These are phyloP conservation scores for Populus pruinosa DNA, from an alignment of 345 rosid species.

Conservation along the genomic window DNA sequence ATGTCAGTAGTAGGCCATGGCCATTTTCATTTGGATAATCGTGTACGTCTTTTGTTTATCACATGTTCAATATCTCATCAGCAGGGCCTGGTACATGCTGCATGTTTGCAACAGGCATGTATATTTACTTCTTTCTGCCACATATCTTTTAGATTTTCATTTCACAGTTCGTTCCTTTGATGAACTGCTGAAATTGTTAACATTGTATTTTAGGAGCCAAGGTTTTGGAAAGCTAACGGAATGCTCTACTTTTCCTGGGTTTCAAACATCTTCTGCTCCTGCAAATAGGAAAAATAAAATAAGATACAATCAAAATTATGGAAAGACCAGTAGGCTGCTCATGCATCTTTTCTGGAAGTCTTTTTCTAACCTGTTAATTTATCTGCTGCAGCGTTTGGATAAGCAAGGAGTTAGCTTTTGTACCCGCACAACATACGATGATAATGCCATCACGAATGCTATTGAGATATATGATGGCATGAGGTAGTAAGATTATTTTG, in stretches of 20 bases:
- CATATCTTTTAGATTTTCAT: neutral
- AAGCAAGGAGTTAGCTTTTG: conserved; percentile 55
- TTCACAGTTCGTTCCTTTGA: neutral
- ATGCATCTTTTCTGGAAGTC: neutral
- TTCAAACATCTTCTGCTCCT: neutral
- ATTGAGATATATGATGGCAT: conserved; percentile 52
- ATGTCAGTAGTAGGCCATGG: too few relatives aligned
- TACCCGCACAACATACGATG: conserved; percentile 50
- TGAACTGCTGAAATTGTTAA: neutral
- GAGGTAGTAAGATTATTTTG: conserved; percentile 33
- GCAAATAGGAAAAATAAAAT: neutral
- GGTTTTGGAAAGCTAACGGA: neutral
- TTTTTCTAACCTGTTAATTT: neutral
- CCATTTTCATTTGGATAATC: too few relatives aligned
- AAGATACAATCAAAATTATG: neutral
- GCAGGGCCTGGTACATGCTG: neutral
- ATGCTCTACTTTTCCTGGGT: neutral
- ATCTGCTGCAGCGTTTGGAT: conserved; percentile 42
- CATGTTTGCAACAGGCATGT: neutral
- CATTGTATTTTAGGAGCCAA: neutral
- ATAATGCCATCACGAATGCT: conserved; percentile 61
- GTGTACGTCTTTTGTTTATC: too few relatives aligned
- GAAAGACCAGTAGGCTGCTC: neutral
- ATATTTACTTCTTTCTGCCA: neutral
- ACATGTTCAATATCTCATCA: too few relatives aligned